Evolutionary conservation across 164 flowering plant genomes (phyloP).

Genomic region (Paratinospora sagittata): DNA sequence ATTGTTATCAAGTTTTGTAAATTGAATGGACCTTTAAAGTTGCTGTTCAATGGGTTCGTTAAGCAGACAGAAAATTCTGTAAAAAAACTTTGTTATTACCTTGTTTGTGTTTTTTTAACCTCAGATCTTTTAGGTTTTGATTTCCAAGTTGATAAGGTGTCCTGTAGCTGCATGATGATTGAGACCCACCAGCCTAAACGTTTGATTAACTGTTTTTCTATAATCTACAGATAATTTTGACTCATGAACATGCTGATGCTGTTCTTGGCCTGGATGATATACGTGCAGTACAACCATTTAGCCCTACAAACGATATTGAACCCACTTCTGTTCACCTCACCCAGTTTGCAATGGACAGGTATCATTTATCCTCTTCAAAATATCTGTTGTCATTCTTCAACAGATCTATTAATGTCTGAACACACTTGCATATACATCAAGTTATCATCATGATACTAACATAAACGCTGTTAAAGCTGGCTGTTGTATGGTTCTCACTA

Average conservation of each 20-base stretch:
- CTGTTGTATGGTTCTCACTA: too few relatives aligned
- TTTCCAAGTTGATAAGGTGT: not conserved
- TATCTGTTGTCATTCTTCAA: not conserved
- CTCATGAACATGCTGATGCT: constrained; percentile 99
- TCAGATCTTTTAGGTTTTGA: not conserved
- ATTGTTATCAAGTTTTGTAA: too few relatives aligned
- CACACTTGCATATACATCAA: too few relatives aligned
- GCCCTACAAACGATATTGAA: constrained; percentile 31
- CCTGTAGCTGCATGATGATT: too few relatives aligned
- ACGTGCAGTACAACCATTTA: constrained; percentile 73
- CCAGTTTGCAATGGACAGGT: constrained; percentile 48
- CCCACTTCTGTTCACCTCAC: not conserved
- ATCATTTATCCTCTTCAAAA: constrained; percentile 4
- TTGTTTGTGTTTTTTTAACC: not conserved
- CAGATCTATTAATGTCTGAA: not conserved
- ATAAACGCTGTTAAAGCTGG: too few relatives aligned
- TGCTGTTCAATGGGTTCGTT: too few relatives aligned
- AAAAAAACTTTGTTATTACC: not conserved
- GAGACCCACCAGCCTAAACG: not conserved
- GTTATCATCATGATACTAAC: too few relatives aligned
- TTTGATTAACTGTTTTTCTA: not conserved
- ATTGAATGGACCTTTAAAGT: too few relatives aligned
- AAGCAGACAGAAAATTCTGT: too few relatives aligned
- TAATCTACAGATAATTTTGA: constrained; percentile 35
- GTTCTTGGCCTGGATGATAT: constrained; percentile 92